Conservation (phyloP, 495 filamentous ascomycete genomes). For the Barbatosphaeria neglecta region DNA sequence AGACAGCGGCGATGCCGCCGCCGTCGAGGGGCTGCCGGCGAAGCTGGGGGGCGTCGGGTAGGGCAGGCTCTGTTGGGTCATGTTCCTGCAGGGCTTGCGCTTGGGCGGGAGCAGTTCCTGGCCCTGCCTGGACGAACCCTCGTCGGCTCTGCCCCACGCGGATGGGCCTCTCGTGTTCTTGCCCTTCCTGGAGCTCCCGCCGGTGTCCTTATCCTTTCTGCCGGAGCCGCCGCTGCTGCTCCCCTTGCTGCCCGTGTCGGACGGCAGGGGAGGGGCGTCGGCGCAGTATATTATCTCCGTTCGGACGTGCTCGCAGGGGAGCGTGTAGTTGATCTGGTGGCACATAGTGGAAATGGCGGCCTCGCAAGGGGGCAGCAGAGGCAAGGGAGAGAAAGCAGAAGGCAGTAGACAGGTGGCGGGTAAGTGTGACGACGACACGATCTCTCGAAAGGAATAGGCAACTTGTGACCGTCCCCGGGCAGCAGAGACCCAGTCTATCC, state of each 20-base stretch:
- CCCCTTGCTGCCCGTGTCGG: no score
- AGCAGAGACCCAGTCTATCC: no score
- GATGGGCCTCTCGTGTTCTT: not conserved
- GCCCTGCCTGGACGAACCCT: slow-evolving; percentile 3
- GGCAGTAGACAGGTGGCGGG: no score
- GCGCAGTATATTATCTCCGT: slow-evolving; percentile 23
- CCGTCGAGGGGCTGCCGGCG: slow-evolving; percentile 8
- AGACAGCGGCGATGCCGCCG: slow-evolving; percentile 16
- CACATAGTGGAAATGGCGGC: slow-evolving; percentile 20
- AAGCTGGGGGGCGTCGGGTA: slow-evolving; percentile 24
- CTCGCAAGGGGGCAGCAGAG: no score
- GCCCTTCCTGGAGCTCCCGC: slow-evolving; percentile 5
- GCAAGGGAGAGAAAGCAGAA: no score
- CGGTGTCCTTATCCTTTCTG: not conserved
- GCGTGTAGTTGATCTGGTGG: slow-evolving; percentile 21
- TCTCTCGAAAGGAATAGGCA: no score
- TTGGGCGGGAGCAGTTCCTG: not conserved
- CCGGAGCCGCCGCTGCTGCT: no score
- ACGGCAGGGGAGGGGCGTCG: slow-evolving; percentile 14
- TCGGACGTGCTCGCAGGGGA: slow-evolving; percentile 25
- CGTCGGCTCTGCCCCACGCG: no score
- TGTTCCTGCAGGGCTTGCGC: slow-evolving; percentile 16
- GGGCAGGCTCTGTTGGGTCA: slow-evolving; percentile 19
- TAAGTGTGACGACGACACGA: no score
- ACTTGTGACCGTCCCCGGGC: no score